Conservation (phyloP, 2,329 filamentous ascomycete genomes). For the Colletotrichum tofieldiae region DNA sequence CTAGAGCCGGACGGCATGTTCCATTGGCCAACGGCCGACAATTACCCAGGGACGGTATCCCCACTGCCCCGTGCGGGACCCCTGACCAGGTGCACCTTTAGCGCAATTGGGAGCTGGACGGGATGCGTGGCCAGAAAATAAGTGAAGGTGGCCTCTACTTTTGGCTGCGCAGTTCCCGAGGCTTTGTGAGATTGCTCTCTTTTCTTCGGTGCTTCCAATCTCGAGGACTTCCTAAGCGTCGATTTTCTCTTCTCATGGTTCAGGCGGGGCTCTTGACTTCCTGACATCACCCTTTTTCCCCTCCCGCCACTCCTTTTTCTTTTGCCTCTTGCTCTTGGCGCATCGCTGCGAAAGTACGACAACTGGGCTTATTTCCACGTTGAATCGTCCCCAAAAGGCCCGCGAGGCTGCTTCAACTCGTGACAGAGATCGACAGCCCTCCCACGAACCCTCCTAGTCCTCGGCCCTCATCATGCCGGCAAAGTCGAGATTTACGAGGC, state of each 20-base stretch:
- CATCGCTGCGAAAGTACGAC: conserved; percentile 27
- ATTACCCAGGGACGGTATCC: conserved; percentile 28
- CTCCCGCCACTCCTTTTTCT: conserved; percentile 41
- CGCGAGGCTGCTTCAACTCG: conserved; percentile 23
- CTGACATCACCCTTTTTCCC: conserved; percentile 30
- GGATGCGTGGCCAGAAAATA: conserved; percentile 43
- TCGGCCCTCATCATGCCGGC: conserved; percentile 75
- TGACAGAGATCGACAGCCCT: conserved; percentile 24
- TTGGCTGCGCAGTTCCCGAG: neutral
- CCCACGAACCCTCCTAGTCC: neutral
- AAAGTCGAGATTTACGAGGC: conserved; percentile 94
- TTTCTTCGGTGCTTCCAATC: neutral
- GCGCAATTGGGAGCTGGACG: conserved; percentile 32
- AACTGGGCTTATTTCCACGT: conserved; percentile 23
- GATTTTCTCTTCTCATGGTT: conserved; percentile 36
- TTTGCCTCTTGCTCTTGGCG: conserved; percentile 45
- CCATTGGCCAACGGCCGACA: conserved; percentile 36
- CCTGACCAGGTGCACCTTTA: conserved; percentile 36
- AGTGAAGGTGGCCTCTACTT: conserved; percentile 57
- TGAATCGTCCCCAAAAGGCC: conserved; percentile 22
- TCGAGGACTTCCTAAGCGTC: conserved; percentile 11
- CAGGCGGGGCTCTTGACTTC: conserved; percentile 38
- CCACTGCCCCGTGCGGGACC: conserved; percentile 35
- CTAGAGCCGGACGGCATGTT: conserved; percentile 23
- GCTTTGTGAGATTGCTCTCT: conserved; percentile 10